Base-by-base conservation (phyloP, 768 basidiomycete species). In the Mrakia gelida region DNA sequence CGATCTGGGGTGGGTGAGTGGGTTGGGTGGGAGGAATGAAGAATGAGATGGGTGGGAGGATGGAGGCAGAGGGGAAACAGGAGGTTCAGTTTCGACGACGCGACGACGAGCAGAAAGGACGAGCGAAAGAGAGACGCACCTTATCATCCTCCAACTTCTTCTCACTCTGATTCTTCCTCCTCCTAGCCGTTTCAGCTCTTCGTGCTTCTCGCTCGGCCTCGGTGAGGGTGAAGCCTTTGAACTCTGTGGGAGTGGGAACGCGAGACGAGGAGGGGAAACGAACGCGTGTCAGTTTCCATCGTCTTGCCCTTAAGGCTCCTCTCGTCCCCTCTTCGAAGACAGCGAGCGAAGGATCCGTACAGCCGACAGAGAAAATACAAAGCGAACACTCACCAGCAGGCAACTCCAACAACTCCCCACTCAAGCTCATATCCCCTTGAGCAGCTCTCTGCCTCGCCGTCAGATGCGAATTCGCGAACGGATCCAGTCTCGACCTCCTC, bases 141-240 rank as follows among this genome's bases (percentile, higher is more conserved):
- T 77, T 77, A 38, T 77, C 76, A 61, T 77, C 76, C 30, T 77
- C 76, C 18, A 77, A 32, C 70, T 72, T 72, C 59, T 77, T 77
- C 59, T 77, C 76, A 23, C 49, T 71, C 70, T 77, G 76, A 13
- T 72, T 77, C 62, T 45, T 71, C 18, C 76, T 38, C 30, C 76
- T 52, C 2, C 76, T 52, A 26, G 76, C 76, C 2, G 76, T 77
- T 41, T 77, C 76, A 8, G 76, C 76, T 28, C 45, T 0, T 8
- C 71, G 34, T 7, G 76, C 76, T 43, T 77, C 76, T 41, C 71
- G 71, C 34, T 77, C 76, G 28, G 76, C 76, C 16, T 59, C 67
- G 38, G 76, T 77, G 0, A 68, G 76, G 10, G 41, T 59, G 3
- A 43, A 11, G 16, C 68, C 76, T 56, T 77, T 77, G 41, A 70